Evolutionary conservation across 2,329 filamentous ascomycete genomes (phyloP).

Genomic region (Paraphoma chrysanthemicola): DNA sequence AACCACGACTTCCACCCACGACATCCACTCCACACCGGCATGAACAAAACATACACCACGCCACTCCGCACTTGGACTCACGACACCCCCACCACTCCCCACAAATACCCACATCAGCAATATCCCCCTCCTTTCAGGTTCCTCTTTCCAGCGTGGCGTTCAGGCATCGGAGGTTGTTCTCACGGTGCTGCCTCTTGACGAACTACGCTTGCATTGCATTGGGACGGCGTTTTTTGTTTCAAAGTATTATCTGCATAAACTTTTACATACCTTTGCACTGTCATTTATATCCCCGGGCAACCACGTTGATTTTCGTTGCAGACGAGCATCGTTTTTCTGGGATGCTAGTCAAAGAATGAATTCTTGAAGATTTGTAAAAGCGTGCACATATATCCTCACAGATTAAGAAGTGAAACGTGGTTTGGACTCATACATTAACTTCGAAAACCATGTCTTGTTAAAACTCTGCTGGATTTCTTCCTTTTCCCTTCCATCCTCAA

Average conservation of each 20-base stretch:
- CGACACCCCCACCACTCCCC: background rate
- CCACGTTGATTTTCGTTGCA: background rate
- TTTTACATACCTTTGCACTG: background rate
- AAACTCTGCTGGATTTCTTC: background rate
- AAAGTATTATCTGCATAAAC: background rate
- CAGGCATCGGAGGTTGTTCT: conserved; percentile 15
- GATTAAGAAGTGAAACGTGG: no score
- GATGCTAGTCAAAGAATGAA: background rate
- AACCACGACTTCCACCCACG: background rate
- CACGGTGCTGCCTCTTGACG: conserved; percentile 6
- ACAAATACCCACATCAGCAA: background rate
- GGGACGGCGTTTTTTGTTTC: conserved; percentile 20
- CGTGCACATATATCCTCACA: no score
- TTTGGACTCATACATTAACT: background rate
- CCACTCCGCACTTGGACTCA: background rate
- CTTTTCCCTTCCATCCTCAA: background rate
- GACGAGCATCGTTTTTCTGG: background rate
- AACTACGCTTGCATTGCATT: conserved; percentile 26
- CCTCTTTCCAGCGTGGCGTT: conserved; percentile 32
- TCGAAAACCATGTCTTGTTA: background rate
- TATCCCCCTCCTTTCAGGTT: background rate
- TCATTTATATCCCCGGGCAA: background rate
- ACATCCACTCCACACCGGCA: background rate
- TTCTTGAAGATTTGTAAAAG: background rate
- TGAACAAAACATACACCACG: background rate